Percentiles rank a stretch among this genome's conserved stretches.
Evolutionary conservation across 805 yeast genomes (phyloP).

Genomic region (Brettanomyces naardenensis): DNA sequence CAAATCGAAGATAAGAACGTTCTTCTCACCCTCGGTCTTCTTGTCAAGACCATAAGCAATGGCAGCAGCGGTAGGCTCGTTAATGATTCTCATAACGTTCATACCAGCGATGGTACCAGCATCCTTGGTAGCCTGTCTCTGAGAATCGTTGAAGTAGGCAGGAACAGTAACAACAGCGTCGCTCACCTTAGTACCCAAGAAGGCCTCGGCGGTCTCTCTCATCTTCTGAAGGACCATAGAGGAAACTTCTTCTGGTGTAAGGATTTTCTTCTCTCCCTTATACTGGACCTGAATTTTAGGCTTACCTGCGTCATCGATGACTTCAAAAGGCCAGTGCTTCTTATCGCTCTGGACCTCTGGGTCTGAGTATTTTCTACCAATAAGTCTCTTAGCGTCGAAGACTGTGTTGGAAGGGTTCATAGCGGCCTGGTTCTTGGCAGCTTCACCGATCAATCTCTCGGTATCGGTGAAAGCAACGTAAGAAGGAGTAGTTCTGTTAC

Average conservation of each 20-base stretch:
- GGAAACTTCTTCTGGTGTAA: constrained; percentile 92
- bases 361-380: constrained; percentile 82
- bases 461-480: constrained; percentile 91
- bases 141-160: constrained; percentile 76
- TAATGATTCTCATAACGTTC: constrained; percentile 72
- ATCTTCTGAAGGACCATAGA: constrained; percentile 73
- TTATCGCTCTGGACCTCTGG: constrained; percentile 77
- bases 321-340: constrained; percentile 90
- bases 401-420: constrained; percentile 88
- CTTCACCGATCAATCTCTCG: constrained; percentile 92
- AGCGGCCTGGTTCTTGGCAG: constrained; percentile 97
- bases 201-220: constrained; percentile 58
- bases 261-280: constrained; percentile 86
- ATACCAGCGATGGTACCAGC: constrained; percentile 74
- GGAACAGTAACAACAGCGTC: constrained; percentile 83
- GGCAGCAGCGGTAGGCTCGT: constrained; percentile 98
- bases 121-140: constrained; percentile 75
- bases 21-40: constrained; percentile 64
- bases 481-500: constrained; percentile 97
- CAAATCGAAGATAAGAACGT: constrained; percentile 85
- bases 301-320: constrained; percentile 74
- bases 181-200: constrained; percentile 42
- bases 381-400: constrained; percentile 86
- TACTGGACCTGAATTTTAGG: constrained; percentile 87
- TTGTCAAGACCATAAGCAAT: constrained; percentile 92